Base-by-base conservation (phyloP, 768 basidiomycete genomes). In the Lactarius sp. region DNA sequence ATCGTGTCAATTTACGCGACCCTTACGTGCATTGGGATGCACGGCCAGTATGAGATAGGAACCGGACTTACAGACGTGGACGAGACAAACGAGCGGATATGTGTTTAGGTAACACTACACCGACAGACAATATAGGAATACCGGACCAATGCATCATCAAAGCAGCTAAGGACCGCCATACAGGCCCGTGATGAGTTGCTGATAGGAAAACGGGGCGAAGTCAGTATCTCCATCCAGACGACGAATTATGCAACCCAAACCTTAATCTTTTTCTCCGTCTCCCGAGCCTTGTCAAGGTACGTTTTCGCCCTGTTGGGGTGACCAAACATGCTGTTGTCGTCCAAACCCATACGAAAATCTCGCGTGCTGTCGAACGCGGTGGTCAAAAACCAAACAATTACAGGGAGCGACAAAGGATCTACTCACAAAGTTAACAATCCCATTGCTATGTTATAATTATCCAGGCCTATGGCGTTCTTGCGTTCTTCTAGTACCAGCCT, bases 231-330 rank as follows among this genome's bases (percentile, higher is more conserved):
- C 37, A 49, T 47, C 8, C 22, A n/a, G 2, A 9, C 0, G 33
- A 20, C 27, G 36, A 59, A 6, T 9, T 4, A 47, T 53, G 33
- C 27, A 37, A 6, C 3, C 10, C 52, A 12, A 34, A 63, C 62
- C 62, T 59, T 12, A 16, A 63, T 54, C 1, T 13, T 49, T 47
- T 13, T 7, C 6, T 58, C 12, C 3, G 62, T 54, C 37, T 59
- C 62, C 14, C 39, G 52, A 27, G 57, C 62, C 31, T 63, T n/a
- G n/a, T 49, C 46, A 14, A 53, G 44, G 31, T 63, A 63, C 6
- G 22, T 22, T 12, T 59, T 52, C 22, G 52, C 34, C 36, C 49
- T 52, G 6, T 36, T 20, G 8, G 22, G 8, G 10, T 46, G 52
- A 33, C 57, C 44, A 33, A 59, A 12, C 5, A 42, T 6, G 37